phyloP scores from a whole-genome alignment of 805 yeast genomes.

The Candida silvatica region DNA sequence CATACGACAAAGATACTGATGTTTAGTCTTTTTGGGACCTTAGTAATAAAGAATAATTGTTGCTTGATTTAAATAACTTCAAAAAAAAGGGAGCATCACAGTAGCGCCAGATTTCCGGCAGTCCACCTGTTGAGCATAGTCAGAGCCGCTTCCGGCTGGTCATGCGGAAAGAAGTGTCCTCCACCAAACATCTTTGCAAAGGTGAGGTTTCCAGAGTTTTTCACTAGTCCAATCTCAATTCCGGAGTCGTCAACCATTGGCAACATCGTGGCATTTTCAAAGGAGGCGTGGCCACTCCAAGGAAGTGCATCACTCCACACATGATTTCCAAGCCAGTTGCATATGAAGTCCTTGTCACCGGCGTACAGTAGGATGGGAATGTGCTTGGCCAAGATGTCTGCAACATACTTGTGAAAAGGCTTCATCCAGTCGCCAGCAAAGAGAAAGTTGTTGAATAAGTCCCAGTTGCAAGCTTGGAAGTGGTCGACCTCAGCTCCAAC shows the following conservation, averaged over 20 bases:
- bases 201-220: constrained; percentile 61
- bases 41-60: no score
- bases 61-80: no score
- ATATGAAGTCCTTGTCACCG: constrained; percentile 87
- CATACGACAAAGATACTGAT: no score
- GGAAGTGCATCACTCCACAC: constrained; percentile 69
- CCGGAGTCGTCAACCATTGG: constrained; percentile 20
- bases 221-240: constrained; percentile 59
- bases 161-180: constrained; percentile 91
- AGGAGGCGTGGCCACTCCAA: constrained; percentile 43
- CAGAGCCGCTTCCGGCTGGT: constrained; percentile 69
- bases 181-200: constrained; percentile 74
- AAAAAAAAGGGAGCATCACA: no score
- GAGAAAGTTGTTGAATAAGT: constrained; percentile 38
- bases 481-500: constrained; percentile 48
- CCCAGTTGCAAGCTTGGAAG: constrained; percentile 43
- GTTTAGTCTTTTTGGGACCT: no score
- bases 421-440: constrained; percentile 59
- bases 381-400: constrained; percentile 53
- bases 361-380: constrained; percentile 83
- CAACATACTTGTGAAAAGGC: constrained; percentile 49
- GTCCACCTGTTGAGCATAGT: constrained; percentile 74
- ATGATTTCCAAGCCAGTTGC: constrained; percentile 88
- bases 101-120: constrained; percentile 38
- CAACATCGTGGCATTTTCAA: constrained; percentile 17